Conservation (phyloP, 768 basidiomycete genomes). For the Kondoa subrosea region DNA sequence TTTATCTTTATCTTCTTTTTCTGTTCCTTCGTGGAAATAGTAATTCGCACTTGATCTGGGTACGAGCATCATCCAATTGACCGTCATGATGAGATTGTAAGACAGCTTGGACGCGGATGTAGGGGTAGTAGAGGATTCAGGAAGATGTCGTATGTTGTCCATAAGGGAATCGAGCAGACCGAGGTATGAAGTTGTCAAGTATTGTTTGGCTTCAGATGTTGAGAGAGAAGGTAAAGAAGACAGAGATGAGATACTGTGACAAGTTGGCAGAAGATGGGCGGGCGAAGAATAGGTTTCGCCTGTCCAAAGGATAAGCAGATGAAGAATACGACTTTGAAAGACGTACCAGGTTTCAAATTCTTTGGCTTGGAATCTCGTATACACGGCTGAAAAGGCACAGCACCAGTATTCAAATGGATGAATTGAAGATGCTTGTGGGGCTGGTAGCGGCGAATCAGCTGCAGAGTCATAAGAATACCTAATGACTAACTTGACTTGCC, state of each 20-base stretch:
- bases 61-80: background rate
- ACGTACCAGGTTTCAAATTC: background rate
- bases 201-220: background rate
- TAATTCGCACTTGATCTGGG: background rate
- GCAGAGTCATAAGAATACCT: background rate
- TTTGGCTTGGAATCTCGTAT: background rate
- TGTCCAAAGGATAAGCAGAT: background rate
- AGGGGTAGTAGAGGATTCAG: background rate
- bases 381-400: background rate
- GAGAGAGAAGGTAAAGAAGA: background rate
- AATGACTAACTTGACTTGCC: background rate
- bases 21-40: background rate
- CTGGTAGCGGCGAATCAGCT: no score
- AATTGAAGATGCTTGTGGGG: slow-evolving; percentile 3
- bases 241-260: background rate
- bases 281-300: background rate
- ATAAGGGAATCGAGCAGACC: background rate
- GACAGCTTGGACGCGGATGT: background rate
- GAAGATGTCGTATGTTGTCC: background rate
- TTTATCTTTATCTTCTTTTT: background rate
- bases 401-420: background rate
- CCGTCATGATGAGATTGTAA: slow-evolving; percentile 6
- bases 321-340: background rate
- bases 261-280: background rate
- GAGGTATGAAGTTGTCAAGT: background rate